Base-by-base conservation (phyloP, 2,329 filamentous ascomycete genomes). In the Cadophora gregata region DNA sequence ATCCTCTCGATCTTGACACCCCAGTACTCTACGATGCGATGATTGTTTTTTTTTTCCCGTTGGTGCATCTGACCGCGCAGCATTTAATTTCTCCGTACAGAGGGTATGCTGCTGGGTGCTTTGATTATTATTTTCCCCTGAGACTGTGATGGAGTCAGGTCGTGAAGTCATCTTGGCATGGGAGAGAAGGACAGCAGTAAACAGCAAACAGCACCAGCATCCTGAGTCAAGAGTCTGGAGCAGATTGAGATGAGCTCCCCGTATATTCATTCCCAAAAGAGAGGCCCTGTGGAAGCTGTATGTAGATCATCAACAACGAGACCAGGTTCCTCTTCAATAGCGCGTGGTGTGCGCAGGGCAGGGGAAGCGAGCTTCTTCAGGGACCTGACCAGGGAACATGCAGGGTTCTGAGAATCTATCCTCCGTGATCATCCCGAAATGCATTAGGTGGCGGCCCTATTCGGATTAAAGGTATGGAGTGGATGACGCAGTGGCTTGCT, bases 221-320 rank as follows among this genome's bases (percentile, higher is more conserved):
- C 38, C 38, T 42, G 42, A 47, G 42, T 47, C 42, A 47, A 47
- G 42, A 47, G 19, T 21, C 14, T 47, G 42, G 19, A 47, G 38
- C 5, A 42, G 19, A 19, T 42, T 16, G 38, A 42, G 38, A 42
- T 42, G 38, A 16, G 38, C n/a, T n/a, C 42, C n/a, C 42, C 14
- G 50, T 53, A 53, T 53, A 53, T 53, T 53, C 50, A 53, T 53
- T 53, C 50, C 50, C 50, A 31, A 53, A 53, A n/a, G 14, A 8
- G 50, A 31, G 4, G 16, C 50, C 25, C 50, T 29, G 25, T n/a
- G n/a, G 27, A 31, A 16, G 29, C 31, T 31, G 50, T 16, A 1
- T 6, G 50, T 16, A 29, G 50, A 53, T 53, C 50, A n/a, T 53
- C n/a, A 53, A 47, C 21, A 47, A 21, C 4, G 42, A n/a, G 10